Conservation (phyloP, 2,329 filamentous ascomycete species). For the Aureobasidium sp. region DNA sequence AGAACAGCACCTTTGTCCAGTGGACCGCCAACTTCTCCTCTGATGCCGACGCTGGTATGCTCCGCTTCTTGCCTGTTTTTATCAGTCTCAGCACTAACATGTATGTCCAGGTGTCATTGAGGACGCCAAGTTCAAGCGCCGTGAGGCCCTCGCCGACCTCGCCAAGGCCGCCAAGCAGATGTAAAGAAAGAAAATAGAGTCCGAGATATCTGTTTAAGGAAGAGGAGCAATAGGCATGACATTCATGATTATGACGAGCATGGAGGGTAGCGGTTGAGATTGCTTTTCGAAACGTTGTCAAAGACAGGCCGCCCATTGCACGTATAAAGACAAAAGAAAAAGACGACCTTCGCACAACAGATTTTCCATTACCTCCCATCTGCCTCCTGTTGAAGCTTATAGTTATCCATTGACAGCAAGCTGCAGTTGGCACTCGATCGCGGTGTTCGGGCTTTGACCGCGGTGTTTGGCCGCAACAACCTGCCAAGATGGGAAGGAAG, state of each 20-base stretch:
- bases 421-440: too few species aligned
- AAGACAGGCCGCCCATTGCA: not conserved
- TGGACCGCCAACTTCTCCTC: slow-evolving; percentile 65
- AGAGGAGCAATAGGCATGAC: not conserved
- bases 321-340: slow-evolving; percentile 1
- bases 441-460: not conserved
- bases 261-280: slow-evolving; percentile 1
- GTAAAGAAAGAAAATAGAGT: slow-evolving; percentile 13
- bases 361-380: too few species aligned
- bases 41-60: slow-evolving; percentile 61
- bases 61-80: too few species aligned
- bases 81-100: not conserved
- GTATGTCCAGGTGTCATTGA: slow-evolving; percentile 55
- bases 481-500: not conserved
- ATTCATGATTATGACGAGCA: slow-evolving; percentile 13
- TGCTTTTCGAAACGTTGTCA: not conserved
- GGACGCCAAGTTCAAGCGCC: slow-evolving; percentile 70
- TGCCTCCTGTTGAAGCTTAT: too few species aligned
- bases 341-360: not conserved
- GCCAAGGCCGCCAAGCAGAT: slow-evolving; percentile 37
- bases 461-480: not conserved
- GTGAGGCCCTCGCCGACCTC: slow-evolving; percentile 61
- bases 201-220: not conserved
- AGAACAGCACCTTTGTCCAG: slow-evolving; percentile 59
- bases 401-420: not conserved